A percentile compares a stretch with the other conserved stretches of the same genome.
Evolutionary conservation across 192 early-diverging fungal genomes (phyloP).

Genomic region (Backusella westeae): DNA sequence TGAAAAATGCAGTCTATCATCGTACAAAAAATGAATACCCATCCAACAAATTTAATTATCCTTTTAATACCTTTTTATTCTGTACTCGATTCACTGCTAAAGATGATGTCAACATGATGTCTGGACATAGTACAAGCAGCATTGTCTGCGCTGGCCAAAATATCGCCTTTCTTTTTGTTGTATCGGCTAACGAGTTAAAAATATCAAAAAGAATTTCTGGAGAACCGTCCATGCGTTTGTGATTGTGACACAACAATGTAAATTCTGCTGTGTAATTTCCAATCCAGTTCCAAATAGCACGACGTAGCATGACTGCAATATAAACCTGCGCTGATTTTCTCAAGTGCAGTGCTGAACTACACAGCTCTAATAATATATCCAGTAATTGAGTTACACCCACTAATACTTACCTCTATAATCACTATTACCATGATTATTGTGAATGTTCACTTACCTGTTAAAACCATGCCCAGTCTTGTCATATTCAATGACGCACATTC

Average conservation of each 20-base stretch:
- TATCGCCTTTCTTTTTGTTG: slow-evolving; percentile 56
- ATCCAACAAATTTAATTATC: not conserved
- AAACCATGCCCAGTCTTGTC: slow-evolving; percentile 31
- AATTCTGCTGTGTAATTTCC: slow-evolving; percentile 80
- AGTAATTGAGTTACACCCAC: not conserved
- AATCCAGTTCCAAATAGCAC: slow-evolving; percentile 92
- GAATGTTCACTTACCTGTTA: slow-evolving; percentile 44
- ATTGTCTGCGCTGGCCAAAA: slow-evolving; percentile 88
- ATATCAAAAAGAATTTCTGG: slow-evolving; percentile 78
- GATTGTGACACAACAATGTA: slow-evolving; percentile 59
- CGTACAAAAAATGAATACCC: not conserved
- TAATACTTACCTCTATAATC: not conserved
- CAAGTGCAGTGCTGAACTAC: slow-evolving; percentile 47
- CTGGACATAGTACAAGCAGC: slow-evolving; percentile 86
- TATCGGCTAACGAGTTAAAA: slow-evolving; percentile 55
- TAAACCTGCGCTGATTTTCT: slow-evolving; percentile 67
- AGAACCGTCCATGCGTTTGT: slow-evolving; percentile 56
- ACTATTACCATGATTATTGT: not conserved
- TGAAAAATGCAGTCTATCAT: slow-evolving; percentile 50
- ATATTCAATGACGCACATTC: slow-evolving; percentile 52
- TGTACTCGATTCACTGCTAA: slow-evolving; percentile 29
- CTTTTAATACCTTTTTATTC: slow-evolving; percentile 14
- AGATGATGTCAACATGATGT: slow-evolving; percentile 61
- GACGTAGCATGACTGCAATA: slow-evolving; percentile 69
- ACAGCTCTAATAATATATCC: slow-evolving; percentile 36